Evolutionary conservation across 441 rosid genomes (phyloP).

Genomic region (Pelargonium myrrhifolium): DNA sequence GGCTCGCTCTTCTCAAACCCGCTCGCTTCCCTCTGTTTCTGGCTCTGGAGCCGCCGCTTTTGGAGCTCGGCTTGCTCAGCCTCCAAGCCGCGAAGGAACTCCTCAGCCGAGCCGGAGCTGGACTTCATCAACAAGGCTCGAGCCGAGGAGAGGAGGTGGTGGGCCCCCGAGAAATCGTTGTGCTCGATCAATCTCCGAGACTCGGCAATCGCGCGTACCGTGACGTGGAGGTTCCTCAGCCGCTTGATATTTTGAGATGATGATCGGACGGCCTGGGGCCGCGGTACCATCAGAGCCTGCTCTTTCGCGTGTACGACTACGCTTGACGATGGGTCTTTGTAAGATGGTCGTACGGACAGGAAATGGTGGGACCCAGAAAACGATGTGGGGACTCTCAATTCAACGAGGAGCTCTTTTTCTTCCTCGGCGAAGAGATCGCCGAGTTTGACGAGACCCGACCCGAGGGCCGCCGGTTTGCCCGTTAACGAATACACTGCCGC

Average conservation of each 20-base stretch:
- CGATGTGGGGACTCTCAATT: slow-evolving; percentile 45
- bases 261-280: slow-evolving; percentile 43
- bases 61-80: slow-evolving; percentile 42
- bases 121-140: slow-evolving; percentile 52
- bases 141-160: slow-evolving; percentile 62
- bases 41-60: background rate
- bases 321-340: slow-evolving; percentile 45
- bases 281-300: slow-evolving; percentile 38
- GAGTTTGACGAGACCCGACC: slow-evolving; percentile 40
- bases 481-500: slow-evolving; percentile 47
- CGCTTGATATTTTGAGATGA: slow-evolving; percentile 41
- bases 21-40: background rate
- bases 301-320: slow-evolving; percentile 39
- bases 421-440: slow-evolving; percentile 72
- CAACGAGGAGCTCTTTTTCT: slow-evolving; percentile 63
- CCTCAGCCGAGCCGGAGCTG: slow-evolving; percentile 29
- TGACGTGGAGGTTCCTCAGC: slow-evolving; percentile 63
- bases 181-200: slow-evolving; percentile 57
- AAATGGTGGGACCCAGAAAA: slow-evolving; percentile 35
- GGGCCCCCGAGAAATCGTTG: slow-evolving; percentile 47
- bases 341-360: slow-evolving; percentile 54
- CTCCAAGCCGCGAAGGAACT: slow-evolving; percentile 48
- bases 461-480: slow-evolving; percentile 39
- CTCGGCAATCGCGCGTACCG: slow-evolving; percentile 62
- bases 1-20: background rate